A percentile compares a stretch with the other conserved stretches of the same genome.
These are phyloP conservation scores for Pyrenopolyporus hunteri DNA, from an alignment of 495 filamentous ascomycete genomes.

Conservation along the genomic window DNA sequence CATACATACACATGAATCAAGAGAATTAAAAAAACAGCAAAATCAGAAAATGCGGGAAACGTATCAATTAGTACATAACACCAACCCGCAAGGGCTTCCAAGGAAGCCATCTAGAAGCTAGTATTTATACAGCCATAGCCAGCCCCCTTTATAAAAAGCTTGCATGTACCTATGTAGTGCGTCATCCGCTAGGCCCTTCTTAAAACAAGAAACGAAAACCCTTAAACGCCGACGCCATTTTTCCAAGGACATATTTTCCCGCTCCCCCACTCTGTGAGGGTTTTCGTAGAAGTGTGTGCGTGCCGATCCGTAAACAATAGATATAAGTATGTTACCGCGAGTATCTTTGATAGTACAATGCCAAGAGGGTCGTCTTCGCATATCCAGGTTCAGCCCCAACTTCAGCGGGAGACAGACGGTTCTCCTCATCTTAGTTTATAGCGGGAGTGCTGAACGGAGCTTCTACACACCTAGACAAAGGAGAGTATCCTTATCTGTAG, in stretches of 20 bases:
- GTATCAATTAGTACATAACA: not conserved
- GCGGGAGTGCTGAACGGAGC: not conserved
- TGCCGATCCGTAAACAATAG: not conserved
- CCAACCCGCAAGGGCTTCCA: not conserved
- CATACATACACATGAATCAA: not conserved
- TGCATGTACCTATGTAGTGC: not conserved
- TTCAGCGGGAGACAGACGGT: not conserved
- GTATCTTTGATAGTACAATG: not conserved
- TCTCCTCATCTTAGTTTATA: not conserved
- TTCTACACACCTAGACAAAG: not conserved
- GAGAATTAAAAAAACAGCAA: too few species aligned
- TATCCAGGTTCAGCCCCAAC: not conserved
- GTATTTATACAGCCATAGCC: not conserved
- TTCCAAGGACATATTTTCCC: constrained; percentile 4
- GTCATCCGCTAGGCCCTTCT: not conserved
- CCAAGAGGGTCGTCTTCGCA: not conserved
- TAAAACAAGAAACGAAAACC: not conserved
- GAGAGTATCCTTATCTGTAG: constrained; percentile 69
- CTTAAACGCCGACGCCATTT: constrained; percentile 27
- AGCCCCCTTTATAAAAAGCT: not conserved
- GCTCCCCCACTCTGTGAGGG: not conserved
- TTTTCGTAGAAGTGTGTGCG: not conserved
- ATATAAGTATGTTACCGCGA: not conserved
- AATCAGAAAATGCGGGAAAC: not conserved
- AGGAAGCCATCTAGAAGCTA: too few species aligned